phyloP scores from a whole-genome alignment of 2,329 filamentous ascomycete genomes.

The Trichoderma breve region DNA sequence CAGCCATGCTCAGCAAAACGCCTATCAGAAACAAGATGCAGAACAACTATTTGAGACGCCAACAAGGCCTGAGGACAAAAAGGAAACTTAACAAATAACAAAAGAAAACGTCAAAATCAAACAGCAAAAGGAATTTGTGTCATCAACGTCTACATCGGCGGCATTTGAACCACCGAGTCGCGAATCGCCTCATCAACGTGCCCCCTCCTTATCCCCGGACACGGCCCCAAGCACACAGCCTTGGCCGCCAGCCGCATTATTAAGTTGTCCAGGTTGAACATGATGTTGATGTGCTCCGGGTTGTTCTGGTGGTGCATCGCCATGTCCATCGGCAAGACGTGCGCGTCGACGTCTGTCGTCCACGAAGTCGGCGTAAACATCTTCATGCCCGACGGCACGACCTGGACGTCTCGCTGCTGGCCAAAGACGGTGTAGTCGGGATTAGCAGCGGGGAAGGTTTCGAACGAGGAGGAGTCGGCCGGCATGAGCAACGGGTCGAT shows the following conservation, averaged over 20 bases:
- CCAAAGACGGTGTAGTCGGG: conserved; percentile 7
- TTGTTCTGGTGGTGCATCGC: not conserved
- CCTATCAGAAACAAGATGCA: not conserved
- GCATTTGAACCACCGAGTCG: conserved; percentile 1
- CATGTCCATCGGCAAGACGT: not conserved
- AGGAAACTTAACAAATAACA: not conserved
- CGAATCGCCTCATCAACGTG: conserved; percentile 14
- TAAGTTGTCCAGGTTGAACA: conserved; percentile 9
- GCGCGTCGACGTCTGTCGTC: not conserved
- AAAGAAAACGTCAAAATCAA: not conserved
- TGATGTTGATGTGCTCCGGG: conserved; percentile 8
- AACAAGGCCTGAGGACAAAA: not conserved
- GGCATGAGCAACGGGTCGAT: not conserved
- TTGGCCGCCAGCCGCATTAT: conserved; percentile 3
- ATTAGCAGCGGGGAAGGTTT: not conserved
- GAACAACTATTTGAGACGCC: not conserved
- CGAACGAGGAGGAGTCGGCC: not conserved
- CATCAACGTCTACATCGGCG: not conserved
- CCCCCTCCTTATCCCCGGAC: conserved; percentile 8
- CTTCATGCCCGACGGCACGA: not conserved
- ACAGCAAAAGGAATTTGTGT: not conserved
- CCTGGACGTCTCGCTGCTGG: not conserved
- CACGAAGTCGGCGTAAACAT: not conserved
- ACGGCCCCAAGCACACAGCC: conserved; percentile 8
- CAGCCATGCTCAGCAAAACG: not conserved